These are phyloP conservation scores for Xylariales sp. DNA, from an alignment of 2,329 filamentous ascomycete genomes.

Conservation along the genomic window DNA sequence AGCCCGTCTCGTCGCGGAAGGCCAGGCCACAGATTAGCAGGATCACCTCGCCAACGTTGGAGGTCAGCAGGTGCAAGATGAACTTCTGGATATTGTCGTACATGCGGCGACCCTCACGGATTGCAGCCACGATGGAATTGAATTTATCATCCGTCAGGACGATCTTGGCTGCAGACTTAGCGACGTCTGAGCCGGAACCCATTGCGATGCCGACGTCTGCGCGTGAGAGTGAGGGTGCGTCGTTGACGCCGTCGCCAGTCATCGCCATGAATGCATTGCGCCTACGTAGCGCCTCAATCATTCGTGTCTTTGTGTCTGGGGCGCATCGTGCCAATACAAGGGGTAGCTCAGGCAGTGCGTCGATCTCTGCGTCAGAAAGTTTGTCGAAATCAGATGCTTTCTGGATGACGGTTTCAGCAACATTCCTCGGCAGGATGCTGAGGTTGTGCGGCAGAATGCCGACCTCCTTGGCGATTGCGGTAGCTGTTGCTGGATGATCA, in stretches of 20 bases:
- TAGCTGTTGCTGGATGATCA: conserved; percentile 53
- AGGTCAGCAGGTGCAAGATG: conserved; percentile 63
- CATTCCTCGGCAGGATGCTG: background rate
- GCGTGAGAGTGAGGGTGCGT: conserved; percentile 63
- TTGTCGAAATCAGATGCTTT: conserved; percentile 61
- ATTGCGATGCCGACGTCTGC: conserved; percentile 70
- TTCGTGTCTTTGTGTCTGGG: conserved; percentile 67
- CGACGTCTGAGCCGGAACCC: conserved; percentile 59
- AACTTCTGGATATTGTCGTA: conserved; percentile 76
- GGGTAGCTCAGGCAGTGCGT: conserved; percentile 59
- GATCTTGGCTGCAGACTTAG: conserved; percentile 52
- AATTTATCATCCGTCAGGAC: conserved; percentile 71
- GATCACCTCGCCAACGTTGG: conserved; percentile 68
- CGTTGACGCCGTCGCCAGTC: conserved; percentile 70
- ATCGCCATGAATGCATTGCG: conserved; percentile 51
- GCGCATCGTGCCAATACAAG: conserved; percentile 67
- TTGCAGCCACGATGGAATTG: conserved; percentile 64
- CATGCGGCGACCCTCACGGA: conserved; percentile 66
- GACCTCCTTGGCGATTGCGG: conserved; percentile 53
- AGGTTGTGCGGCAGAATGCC: conserved; percentile 40
- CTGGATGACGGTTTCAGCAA: conserved; percentile 31
- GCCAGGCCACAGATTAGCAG: conserved; percentile 66
- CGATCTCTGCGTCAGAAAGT: conserved; percentile 59
- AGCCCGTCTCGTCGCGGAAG: conserved; percentile 60
- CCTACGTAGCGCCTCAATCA: conserved; percentile 51